Base-by-base conservation (phyloP, 768 basidiomycete species). In the Lepiota venenata region DNA sequence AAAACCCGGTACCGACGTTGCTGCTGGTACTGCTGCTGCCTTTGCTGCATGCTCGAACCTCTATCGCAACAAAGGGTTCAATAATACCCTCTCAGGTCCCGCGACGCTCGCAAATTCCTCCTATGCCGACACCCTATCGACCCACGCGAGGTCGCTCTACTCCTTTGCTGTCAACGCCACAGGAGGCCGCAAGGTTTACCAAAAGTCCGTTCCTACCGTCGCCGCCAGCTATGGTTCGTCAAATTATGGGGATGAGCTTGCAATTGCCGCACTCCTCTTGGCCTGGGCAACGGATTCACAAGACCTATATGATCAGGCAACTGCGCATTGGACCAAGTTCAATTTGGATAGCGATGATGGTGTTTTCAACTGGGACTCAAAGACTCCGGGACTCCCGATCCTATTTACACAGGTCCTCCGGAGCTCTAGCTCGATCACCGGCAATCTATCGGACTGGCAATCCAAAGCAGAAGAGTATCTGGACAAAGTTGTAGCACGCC, bases 311-410 rank as follows among this genome's bases (percentile, higher is more conserved):
- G 64, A 75, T 18, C 80, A 89, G 55, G 90, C 90, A 1, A 76
- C 82, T 63, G 65, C 71, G 6, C 82, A 81, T 63, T 93, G 84
- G 66, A 62, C 70, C 9, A 69, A 80, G 29, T 88, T 81, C 63
- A 66, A 74, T 20, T 74, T 95, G 0, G 66, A 69, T 2, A 74
- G 74, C 1, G 71, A 77, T 32, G 70, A 84, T 42, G 69, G 74
- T 2, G 83, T 88, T 4, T 89, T 93, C 70, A 94, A 94, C 65
- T 98, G 94, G 94, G 94, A 94, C 64, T 80, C 82, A 2, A 88
- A 91, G 66, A 82, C 80, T 1, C 87, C 91, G 1, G 94, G 85
- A 2, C 63, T 92, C 0, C 79, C 83, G 39, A 80, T 95, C 16
- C 69, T 96, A 6, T 89, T 87, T 56, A 78, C 87, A 1, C 91